Evolutionary conservation across 106 monocot species (phyloP).

Genomic region (Gastrodia elata): DNA sequence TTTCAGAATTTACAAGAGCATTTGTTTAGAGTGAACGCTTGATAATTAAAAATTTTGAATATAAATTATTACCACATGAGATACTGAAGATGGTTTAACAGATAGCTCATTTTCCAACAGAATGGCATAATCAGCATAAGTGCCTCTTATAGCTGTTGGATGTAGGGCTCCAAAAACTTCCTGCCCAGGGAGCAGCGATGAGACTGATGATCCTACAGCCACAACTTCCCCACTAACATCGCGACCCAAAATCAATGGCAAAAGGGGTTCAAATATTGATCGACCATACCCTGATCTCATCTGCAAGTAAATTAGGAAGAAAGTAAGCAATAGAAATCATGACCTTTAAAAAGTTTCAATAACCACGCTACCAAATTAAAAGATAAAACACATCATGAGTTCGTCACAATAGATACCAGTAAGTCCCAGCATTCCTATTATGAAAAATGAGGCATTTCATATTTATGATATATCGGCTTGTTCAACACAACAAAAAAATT

Average conservation of each 20-base stretch:
- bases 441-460: neutral
- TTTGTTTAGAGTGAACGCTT: neutral
- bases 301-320: conserved; percentile 17
- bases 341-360: neutral
- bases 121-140: conserved; percentile 73
- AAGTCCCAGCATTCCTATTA: neutral
- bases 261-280: conserved; percentile 70
- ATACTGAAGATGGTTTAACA: conserved; percentile 68
- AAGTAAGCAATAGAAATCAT: neutral
- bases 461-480: neutral
- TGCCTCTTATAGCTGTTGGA: conserved; percentile 82
- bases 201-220: conserved; percentile 68
- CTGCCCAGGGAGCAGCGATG: conserved; percentile 60
- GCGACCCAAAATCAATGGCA: conserved; percentile 85
- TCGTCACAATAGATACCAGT: neutral
- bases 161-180: conserved; percentile 94
- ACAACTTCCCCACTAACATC: conserved; percentile 96
- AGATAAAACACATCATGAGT: too few relatives aligned
- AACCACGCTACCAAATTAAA: neutral
- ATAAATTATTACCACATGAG: conserved; percentile 49
- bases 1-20: neutral
- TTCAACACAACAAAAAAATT: neutral
- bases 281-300: conserved; percentile 93
- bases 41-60: neutral
- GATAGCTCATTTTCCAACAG: conserved; percentile 77